Base-by-base conservation (phyloP, 2,329 filamentous ascomycete species). In the Fusarium nisikadoi region DNA sequence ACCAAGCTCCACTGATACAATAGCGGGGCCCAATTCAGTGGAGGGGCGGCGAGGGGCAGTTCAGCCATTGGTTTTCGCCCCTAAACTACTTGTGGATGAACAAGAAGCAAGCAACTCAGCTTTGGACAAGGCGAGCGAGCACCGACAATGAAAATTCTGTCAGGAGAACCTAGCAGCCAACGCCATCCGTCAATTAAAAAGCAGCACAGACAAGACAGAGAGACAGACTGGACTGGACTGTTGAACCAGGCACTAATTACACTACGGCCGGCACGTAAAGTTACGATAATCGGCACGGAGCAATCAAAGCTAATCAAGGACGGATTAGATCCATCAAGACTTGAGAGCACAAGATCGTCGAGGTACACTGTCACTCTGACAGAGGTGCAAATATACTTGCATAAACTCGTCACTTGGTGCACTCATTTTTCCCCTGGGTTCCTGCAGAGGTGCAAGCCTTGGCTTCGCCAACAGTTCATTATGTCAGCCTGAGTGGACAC, bases 81-180 rank as follows among this genome's bases (percentile, higher is more conserved):
- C 73, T 77, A 77, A 57, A 31, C 75, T 65, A n/a, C 63, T 77
- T 77, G 65, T 45, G 70, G 73, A 38, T 29, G 70, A 72, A 20
- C 27, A 61, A 71, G 60, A 61, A 74, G 62, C 69, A 67, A 69
- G 54, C 61, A 71, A 46, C 68, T 72, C 61, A 70, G 65, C 65
- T 67, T 65, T 50, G 71, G 63, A 46, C 64, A 60, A 76, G 71
- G 74, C 72, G 73, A 74, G 69, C 72, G 62, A 72, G 62, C 62
- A 63, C 62, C 47, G 68, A 75, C 72, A 68, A 70, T 76, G 77
- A 79, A 79, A 79, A 79, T 69, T 79, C 77, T 78, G 76, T 76
- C 77, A 78, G 77, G 77, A 77, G 76, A 79, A 78, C 77, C 77
- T 68, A 70, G 64, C 31, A 52, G 46, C 65, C 64, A 72, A 70